A percentile compares a stretch with the other conserved stretches of the same genome.
These are phyloP conservation scores for Teratosphaeria zuluensis DNA, from an alignment of 2,329 filamentous ascomycete genomes.

Conservation along the genomic window DNA sequence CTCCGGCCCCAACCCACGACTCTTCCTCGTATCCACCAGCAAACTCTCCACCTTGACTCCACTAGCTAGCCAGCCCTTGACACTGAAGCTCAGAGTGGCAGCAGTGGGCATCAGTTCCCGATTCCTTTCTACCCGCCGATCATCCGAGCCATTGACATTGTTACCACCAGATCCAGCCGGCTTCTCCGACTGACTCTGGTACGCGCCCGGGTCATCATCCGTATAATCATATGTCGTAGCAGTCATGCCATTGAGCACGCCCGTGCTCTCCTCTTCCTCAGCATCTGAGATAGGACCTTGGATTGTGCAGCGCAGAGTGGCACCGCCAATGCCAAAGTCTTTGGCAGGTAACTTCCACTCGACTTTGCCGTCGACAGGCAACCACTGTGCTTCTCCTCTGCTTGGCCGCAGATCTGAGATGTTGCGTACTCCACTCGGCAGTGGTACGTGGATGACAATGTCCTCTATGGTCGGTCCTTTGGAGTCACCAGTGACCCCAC, in stretches of 20 bases:
- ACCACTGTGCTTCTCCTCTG: conserved; percentile 75
- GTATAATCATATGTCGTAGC: conserved; percentile 34
- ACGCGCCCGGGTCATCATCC: conserved; percentile 19
- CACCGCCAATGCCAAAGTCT: conserved; percentile 46
- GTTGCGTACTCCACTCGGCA: conserved; percentile 71
- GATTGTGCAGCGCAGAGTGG: conserved; percentile 67
- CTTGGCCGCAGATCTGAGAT: conserved; percentile 72
- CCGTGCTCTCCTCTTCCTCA: conserved; percentile 30
- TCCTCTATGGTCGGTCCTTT: conserved; percentile 53
- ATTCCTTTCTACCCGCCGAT: conserved; percentile 18
- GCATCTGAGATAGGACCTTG: conserved; percentile 50
- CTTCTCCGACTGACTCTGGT: conserved; percentile 28
- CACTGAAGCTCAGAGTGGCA: conserved; percentile 39
- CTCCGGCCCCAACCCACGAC: conserved; percentile 72
- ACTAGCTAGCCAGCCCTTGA: conserved; percentile 56
- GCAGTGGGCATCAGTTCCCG: conserved; percentile 39
- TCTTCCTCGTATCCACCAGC: conserved; percentile 63
- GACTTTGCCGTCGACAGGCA: conserved; percentile 58
- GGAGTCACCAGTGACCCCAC: conserved; percentile 14
- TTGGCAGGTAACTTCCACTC: conserved; percentile 78
- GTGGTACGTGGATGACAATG: conserved; percentile 64
- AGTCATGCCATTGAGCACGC: conserved; percentile 26
- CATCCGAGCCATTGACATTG: conserved; percentile 4
- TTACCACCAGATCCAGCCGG: conserved; percentile 14
- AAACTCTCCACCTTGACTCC: conserved; percentile 55